Evolutionary conservation across 106 monocot species (phyloP).

Genomic region (Alisma plantagoaquatica): DNA sequence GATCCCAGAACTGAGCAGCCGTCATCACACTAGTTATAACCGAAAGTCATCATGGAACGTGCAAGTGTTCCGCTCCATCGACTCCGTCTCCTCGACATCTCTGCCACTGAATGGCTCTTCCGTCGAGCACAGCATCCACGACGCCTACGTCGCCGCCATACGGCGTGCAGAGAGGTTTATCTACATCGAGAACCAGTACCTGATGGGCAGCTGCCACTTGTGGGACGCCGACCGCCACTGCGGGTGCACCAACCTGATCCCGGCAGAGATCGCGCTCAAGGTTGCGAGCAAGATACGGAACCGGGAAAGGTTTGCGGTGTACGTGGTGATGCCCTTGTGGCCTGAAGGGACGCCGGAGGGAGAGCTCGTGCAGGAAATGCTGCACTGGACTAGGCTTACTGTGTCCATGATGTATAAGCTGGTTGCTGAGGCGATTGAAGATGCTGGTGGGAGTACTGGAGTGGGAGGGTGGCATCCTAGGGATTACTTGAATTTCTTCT

Average conservation of each 20-base stretch:
- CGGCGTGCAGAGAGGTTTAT: conserved; percentile 58
- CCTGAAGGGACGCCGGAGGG: conserved; percentile 49
- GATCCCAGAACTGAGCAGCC: not conserved
- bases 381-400: conserved; percentile 54
- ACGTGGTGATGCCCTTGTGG: conserved; percentile 61
- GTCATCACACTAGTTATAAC: not conserved
- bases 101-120: conserved; percentile 13
- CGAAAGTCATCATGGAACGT: no score
- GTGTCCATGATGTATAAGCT: conserved; percentile 48
- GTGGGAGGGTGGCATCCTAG: conserved; percentile 13
- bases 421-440: conserved; percentile 30
- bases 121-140: conserved; percentile 65
- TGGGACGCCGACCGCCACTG: conserved; percentile 42
- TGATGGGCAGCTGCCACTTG: conserved; percentile 56
- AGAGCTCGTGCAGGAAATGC: conserved; percentile 37
- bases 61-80: conserved; percentile 82
- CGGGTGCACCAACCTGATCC: conserved; percentile 61
- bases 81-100: conserved; percentile 24
- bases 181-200: conserved; percentile 91
- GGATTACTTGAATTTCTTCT: conserved; percentile 61
- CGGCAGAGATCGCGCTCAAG: conserved; percentile 48
- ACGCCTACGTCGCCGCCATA: conserved; percentile 57
- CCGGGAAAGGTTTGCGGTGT: conserved; percentile 34
- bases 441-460: no score
- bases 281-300: conserved; percentile 33